Percentiles rank a stretch among this genome's conserved stretches.
phyloP scores from a whole-genome alignment of 2,329 filamentous ascomycete species.

The Colletotrichum sp. region DNA sequence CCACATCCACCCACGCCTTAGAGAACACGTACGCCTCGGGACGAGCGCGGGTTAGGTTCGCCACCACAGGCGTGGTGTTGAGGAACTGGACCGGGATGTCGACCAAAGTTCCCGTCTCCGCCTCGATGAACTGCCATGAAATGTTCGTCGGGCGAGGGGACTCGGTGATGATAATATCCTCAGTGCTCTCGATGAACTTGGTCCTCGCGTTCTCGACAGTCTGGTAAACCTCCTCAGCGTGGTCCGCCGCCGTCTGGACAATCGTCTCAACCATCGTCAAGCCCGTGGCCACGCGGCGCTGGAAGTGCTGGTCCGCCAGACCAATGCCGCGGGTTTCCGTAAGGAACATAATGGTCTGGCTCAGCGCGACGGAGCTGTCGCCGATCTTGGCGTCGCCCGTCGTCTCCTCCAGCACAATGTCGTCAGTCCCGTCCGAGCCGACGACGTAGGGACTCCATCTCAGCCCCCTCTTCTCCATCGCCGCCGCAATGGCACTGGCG shows the following conservation, averaged over 20 bases:
- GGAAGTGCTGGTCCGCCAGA: conserved; percentile 34
- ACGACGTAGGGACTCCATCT: conserved; percentile 34
- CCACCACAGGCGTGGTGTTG: conserved; percentile 29
- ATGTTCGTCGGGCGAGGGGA: conserved; percentile 23
- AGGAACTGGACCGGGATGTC: conserved; percentile 30
- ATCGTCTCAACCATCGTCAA: conserved; percentile 30
- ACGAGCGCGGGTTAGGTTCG: conserved; percentile 33
- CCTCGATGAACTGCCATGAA: conserved; percentile 30
- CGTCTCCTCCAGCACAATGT: conserved; percentile 28
- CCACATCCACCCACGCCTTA: conserved; percentile 30
- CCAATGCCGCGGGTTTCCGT: conserved; percentile 34
- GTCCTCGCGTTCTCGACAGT: conserved; percentile 29
- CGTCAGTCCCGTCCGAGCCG: conserved; percentile 16
- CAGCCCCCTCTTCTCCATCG: conserved; percentile 30
- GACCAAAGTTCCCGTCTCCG: conserved; percentile 29
- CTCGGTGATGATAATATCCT: conserved; percentile 35
- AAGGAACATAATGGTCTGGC: conserved; percentile 33
- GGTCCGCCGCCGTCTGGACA: conserved; percentile 32
- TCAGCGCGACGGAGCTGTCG: conserved; percentile 32
- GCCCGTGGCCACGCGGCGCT: conserved; percentile 30
- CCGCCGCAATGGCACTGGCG: conserved; percentile 28
- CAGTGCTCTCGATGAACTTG: conserved; percentile 29
- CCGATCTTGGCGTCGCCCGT: conserved; percentile 33
- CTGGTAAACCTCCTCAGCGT: conserved; percentile 28
- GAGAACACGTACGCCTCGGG: conserved; percentile 35